Conservation (phyloP, 495 filamentous ascomycete species). For the Ramalina intermedia region DNA sequence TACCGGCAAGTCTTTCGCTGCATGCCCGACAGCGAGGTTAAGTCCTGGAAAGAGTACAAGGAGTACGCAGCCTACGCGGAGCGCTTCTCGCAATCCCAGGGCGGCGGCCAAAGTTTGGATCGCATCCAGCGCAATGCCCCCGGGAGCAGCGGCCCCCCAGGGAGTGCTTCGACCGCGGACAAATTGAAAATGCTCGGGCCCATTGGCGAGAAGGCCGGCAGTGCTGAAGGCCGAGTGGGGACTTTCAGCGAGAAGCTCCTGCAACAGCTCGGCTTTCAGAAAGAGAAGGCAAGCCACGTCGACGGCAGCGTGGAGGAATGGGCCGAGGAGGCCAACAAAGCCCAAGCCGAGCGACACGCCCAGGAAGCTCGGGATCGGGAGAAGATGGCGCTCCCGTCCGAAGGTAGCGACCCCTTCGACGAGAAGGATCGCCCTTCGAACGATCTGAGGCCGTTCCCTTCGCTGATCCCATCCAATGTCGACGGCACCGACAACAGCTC, state of each 20-base stretch:
- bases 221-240: slow-evolving; percentile 16
- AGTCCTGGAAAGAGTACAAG: slow-evolving; percentile 87
- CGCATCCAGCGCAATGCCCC: slow-evolving; percentile 25
- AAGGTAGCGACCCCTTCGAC: slow-evolving; percentile 14
- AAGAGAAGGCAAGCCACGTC: slow-evolving; percentile 11
- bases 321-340: slow-evolving; percentile 22
- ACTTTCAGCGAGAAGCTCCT: slow-evolving; percentile 22
- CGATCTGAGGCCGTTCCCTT: slow-evolving; percentile 11
- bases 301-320: slow-evolving; percentile 28
- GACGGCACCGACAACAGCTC: slow-evolving; percentile 1
- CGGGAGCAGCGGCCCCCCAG: slow-evolving; percentile 31
- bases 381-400: slow-evolving; percentile 3
- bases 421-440: slow-evolving; percentile 28
- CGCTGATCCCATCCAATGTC: neutral
- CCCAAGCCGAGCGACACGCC: slow-evolving; percentile 14
- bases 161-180: slow-evolving; percentile 19
- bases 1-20: slow-evolving; percentile 90
- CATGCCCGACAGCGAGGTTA: slow-evolving; percentile 90
- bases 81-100: slow-evolving; percentile 59
- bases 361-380: slow-evolving; percentile 2
- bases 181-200: slow-evolving; percentile 17
- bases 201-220: slow-evolving; percentile 22
- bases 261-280: slow-evolving; percentile 2
- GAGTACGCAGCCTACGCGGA: slow-evolving; percentile 68
- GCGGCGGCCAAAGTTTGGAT: slow-evolving; percentile 30